Conservation (phyloP, 2,329 filamentous ascomycete species). For the Torrubiella hemipterigena region DNA sequence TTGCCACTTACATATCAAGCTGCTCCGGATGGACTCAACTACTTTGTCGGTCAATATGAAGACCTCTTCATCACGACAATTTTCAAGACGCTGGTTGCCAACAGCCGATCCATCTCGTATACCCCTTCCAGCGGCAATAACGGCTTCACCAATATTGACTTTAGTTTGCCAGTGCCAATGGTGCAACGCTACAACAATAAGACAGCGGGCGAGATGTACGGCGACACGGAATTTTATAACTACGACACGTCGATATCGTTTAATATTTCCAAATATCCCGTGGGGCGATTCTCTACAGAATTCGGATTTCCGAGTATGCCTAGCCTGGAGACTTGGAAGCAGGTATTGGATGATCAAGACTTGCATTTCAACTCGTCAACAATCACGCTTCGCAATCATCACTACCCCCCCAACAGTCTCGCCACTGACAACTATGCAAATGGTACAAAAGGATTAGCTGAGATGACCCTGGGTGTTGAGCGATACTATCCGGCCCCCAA, state of each 20-base stretch:
- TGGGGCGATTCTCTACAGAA: slow-evolving; percentile 4
- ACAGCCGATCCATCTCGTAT: slow-evolving; percentile 4
- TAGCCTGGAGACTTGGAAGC: slow-evolving; percentile 3
- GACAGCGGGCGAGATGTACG: slow-evolving; percentile 2
- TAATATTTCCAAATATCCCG: slow-evolving; percentile 2
- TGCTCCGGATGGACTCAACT: slow-evolving; percentile 1
- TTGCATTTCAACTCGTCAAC: slow-evolving; percentile 4
- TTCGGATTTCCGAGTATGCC: slow-evolving; percentile 6
- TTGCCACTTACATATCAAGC: slow-evolving; percentile 14
- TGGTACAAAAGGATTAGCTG: slow-evolving; percentile 26
- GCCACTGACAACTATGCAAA: slow-evolving; percentile 1
- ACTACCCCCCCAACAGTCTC: slow-evolving; percentile 22
- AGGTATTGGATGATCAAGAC: slow-evolving; percentile 2
- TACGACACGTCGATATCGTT: slow-evolving; percentile 2
- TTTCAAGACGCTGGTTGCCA: slow-evolving; percentile 3
- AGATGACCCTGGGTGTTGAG: slow-evolving; percentile 46
- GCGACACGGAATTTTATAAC: slow-evolving; percentile 5
- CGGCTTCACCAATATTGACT: slow-evolving; percentile 5
- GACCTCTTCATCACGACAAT: slow-evolving; percentile 4
- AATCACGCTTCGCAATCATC: slow-evolving; percentile 32
- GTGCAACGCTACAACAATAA: slow-evolving; percentile 6
- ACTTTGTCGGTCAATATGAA: slow-evolving; percentile 5
- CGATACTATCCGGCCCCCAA: slow-evolving; percentile 44
- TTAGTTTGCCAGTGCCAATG: slow-evolving; percentile 4
- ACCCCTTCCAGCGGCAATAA: slow-evolving; percentile 4